A percentile compares a stretch with the other conserved stretches of the same genome.
Conservation (phyloP, 2,329 filamentous ascomycete genomes). For the Ploettnerulaceae sp. region DNA sequence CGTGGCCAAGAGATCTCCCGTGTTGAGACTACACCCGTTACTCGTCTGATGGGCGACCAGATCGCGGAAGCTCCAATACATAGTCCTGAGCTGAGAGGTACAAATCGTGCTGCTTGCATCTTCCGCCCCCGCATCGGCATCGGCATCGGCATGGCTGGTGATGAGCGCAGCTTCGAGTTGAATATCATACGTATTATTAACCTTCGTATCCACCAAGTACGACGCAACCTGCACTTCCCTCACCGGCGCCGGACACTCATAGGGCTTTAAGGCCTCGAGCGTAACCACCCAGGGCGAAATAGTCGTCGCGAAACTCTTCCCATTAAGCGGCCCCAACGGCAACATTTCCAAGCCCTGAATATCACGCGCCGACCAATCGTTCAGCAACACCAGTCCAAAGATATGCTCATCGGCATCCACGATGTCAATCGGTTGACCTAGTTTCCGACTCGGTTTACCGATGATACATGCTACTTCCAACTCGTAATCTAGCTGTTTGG, state of each 20-base stretch:
- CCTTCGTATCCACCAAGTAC: neutral
- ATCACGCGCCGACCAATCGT: slow-evolving; percentile 61
- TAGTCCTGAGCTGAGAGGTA: slow-evolving; percentile 30
- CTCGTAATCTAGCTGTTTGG: slow-evolving; percentile 36
- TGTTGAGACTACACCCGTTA: slow-evolving; percentile 37
- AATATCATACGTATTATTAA: slow-evolving; percentile 34
- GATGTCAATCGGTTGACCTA: slow-evolving; percentile 37
- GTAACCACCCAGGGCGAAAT: slow-evolving; percentile 60
- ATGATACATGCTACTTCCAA: slow-evolving; percentile 22
- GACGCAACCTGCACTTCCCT: neutral
- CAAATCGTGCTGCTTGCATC: slow-evolving; percentile 26
- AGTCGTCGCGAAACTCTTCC: slow-evolving; percentile 55
- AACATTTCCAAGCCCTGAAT: slow-evolving; percentile 58
- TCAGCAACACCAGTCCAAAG: slow-evolving; percentile 58
- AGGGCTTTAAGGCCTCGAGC: slow-evolving; percentile 47
- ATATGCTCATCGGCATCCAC: slow-evolving; percentile 53
- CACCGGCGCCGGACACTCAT: slow-evolving; percentile 4
- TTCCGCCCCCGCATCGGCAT: too few relatives aligned
- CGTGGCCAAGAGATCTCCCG: slow-evolving; percentile 40
- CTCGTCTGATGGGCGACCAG: slow-evolving; percentile 37
- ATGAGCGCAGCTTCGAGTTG: slow-evolving; percentile 11
- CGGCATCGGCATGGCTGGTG: too few relatives aligned
- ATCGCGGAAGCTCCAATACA: slow-evolving; percentile 40
- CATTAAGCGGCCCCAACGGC: slow-evolving; percentile 56
- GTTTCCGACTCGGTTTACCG: slow-evolving; percentile 35